A percentile compares a stretch with the other conserved stretches of the same genome.
phyloP scores from a whole-genome alignment of 2,329 filamentous ascomycete species.

The Xylaria sp. region DNA sequence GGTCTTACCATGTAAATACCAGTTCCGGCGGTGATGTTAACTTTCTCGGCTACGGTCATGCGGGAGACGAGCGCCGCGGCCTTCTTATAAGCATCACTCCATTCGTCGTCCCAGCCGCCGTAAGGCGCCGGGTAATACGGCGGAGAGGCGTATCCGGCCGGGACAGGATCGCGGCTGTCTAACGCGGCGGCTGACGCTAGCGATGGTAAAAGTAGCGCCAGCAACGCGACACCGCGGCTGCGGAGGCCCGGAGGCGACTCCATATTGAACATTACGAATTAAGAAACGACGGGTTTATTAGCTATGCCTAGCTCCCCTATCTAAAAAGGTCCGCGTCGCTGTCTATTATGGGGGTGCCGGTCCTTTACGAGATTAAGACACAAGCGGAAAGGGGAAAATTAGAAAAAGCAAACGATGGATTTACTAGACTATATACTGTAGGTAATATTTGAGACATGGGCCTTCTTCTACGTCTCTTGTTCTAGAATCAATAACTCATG shows the following conservation, averaged over 20 bases:
- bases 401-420: neutral
- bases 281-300: conserved; percentile 9
- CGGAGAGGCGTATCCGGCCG: conserved; percentile 55
- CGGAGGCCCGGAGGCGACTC: conserved; percentile 42
- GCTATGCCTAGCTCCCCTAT: neutral
- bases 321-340: conserved; percentile 7
- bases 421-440: conserved; percentile 2
- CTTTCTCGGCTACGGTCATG: conserved; percentile 85
- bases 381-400: neutral
- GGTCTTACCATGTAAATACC: conserved; percentile 73
- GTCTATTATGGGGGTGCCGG: conserved; percentile 14
- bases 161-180: conserved; percentile 44
- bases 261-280: conserved; percentile 44
- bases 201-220: conserved; percentile 37
- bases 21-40: conserved; percentile 77
- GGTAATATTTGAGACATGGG: conserved; percentile 10
- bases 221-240: conserved; percentile 40
- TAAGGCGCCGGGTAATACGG: conserved; percentile 79
- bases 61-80: conserved; percentile 73
- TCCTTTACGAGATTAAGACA: neutral
- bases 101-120: conserved; percentile 75
- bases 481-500: neutral
- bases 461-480: neutral
- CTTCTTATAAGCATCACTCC: conserved; percentile 76
- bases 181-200: conserved; percentile 31